Evolutionary conservation across 169 alveolate genomes (phyloP).

Genomic region (Eimeria praecox): DNA sequence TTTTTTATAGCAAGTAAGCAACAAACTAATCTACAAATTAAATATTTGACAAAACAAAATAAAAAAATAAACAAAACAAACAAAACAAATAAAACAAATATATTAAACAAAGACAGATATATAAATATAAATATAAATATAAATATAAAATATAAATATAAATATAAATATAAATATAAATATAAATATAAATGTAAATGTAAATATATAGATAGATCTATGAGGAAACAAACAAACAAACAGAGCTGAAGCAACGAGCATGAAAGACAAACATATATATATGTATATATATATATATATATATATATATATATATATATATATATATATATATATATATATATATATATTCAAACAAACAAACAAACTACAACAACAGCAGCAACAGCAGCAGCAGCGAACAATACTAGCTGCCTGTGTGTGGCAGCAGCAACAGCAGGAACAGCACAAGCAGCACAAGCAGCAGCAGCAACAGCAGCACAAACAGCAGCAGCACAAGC

Average conservation of each 20-base stretch:
- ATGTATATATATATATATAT: background rate
- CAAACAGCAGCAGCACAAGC: too few species aligned
- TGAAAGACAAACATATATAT: background rate
- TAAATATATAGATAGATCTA: too few species aligned
- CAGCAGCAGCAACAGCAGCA: too few species aligned
- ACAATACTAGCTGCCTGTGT: too few species aligned
- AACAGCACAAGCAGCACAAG: too few species aligned
- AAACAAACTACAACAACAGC: too few species aligned
- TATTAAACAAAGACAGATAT: too few species aligned
- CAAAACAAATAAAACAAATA: too few species aligned
- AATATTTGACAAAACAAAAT: background rate
- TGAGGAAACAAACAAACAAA: background rate
- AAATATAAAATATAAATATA: too few species aligned
- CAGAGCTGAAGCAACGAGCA: background rate
- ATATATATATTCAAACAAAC: background rate
- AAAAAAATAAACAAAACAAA: too few species aligned
- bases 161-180: background rate
- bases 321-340: too few species aligned
- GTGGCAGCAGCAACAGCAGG: conserved; percentile 4
- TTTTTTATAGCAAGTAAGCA: background rate
- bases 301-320: background rate
- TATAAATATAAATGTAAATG: background rate
- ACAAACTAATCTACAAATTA: background rate
- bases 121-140: too few species aligned
- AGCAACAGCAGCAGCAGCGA: background rate